These are phyloP conservation scores for Dillenia suffruticosa DNA, from an alignment of 164 flowering plant genomes.

Conservation along the genomic window DNA sequence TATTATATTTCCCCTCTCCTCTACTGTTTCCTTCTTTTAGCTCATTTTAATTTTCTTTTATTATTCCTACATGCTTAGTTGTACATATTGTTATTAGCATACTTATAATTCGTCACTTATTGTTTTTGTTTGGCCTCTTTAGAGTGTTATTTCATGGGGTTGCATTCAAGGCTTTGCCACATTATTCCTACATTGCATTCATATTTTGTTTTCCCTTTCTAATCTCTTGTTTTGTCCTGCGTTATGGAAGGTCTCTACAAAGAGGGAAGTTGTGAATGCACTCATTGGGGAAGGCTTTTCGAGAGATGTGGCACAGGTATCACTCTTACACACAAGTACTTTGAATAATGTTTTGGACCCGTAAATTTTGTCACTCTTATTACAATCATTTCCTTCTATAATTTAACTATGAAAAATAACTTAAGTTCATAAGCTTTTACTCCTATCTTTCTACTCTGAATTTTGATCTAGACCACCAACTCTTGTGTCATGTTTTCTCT, in stretches of 20 bases:
- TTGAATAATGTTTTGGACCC: background rate
- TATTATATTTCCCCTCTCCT: too few species aligned
- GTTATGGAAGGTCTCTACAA: constrained; percentile 68
- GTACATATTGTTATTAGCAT: too few species aligned
- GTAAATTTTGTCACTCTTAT: background rate
- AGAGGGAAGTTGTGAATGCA: constrained; percentile 55
- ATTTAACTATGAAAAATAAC: too few species aligned
- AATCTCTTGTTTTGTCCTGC: constrained; percentile 2
- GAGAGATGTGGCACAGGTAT: constrained; percentile 90
- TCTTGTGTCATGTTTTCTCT: too few species aligned
- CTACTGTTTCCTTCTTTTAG: too few species aligned
- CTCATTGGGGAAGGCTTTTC: constrained; percentile 78
- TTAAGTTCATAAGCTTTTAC: too few species aligned
- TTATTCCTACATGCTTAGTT: too few species aligned
- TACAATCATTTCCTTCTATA: background rate
- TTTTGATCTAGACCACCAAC: too few species aligned
- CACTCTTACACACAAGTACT: background rate
- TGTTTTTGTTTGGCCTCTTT: background rate
- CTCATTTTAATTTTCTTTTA: too few species aligned
- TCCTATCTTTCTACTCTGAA: too few species aligned
- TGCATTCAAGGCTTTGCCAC: background rate
- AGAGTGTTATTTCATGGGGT: background rate
- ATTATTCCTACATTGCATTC: background rate
- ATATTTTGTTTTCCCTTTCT: background rate
- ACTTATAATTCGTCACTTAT: background rate